phyloP scores from a whole-genome alignment of 1,284 basidiomycete species.

The Schizopora paradoxa region DNA sequence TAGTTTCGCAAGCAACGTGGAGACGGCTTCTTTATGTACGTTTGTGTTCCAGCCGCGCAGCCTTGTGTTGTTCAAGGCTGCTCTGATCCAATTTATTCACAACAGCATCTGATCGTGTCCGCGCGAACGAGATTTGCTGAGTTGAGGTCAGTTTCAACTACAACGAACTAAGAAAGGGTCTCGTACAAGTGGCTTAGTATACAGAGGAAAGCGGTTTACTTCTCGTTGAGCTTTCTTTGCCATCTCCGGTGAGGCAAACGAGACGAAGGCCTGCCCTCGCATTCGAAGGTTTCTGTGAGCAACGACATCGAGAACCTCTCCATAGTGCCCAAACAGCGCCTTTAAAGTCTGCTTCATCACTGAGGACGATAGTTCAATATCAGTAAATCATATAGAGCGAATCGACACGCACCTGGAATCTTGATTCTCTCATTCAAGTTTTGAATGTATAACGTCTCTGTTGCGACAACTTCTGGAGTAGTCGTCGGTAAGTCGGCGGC shows the following conservation, averaged over 20 bases:
- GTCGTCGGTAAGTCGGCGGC: constrained; percentile 21
- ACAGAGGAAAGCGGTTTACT: constrained; percentile 90
- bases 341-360: constrained; percentile 87
- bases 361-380: constrained; percentile 23
- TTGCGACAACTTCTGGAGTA: constrained; percentile 39
- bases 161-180: constrained; percentile 1
- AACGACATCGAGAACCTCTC: constrained; percentile 86
- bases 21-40: constrained; percentile 43
- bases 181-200: constrained; percentile 91
- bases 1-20: constrained; percentile 3
- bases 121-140: constrained; percentile 92
- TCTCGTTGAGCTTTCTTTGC: constrained; percentile 89
- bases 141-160: neutral
- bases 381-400: constrained; percentile 9
- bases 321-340: constrained; percentile 91
- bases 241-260: constrained; percentile 75
- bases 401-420: constrained; percentile 55
- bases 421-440: constrained; percentile 98
- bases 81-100: constrained; percentile 68
- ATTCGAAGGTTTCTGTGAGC: constrained; percentile 93
- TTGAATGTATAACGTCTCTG: constrained; percentile 93
- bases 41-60: constrained; percentile 70
- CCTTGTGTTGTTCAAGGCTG: constrained; percentile 72
- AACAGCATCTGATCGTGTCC: constrained; percentile 83
- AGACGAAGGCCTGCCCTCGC: constrained; percentile 98